phyloP scores from a whole-genome alignment of 2,329 filamentous ascomycete species.

The Thermothelomyces thermophilus region DNA sequence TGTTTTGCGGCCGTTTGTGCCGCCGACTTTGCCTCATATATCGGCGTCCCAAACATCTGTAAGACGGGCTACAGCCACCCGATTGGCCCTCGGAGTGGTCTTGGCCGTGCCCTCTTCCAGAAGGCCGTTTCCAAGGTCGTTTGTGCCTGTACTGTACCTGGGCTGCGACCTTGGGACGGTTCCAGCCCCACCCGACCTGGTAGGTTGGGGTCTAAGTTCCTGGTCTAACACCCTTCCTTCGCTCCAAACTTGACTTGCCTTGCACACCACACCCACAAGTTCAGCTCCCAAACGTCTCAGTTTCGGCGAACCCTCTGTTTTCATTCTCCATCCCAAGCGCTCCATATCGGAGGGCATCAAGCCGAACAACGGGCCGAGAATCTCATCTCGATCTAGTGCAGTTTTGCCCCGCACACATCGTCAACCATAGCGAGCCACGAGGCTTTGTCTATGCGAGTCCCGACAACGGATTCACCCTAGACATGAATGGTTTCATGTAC shows the following conservation, averaged over 20 bases:
- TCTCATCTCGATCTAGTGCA: too few species aligned
- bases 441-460: too few species aligned
- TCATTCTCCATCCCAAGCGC: too few species aligned
- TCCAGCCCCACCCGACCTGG: slow-evolving; percentile 2
- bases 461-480: neutral
- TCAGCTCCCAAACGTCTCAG: neutral
- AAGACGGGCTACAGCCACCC: slow-evolving; percentile 1
- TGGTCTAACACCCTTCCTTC: neutral
- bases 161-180: neutral
- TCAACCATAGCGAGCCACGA: too few species aligned
- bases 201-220: neutral
- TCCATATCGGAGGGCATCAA: too few species aligned
- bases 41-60: neutral
- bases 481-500: neutral
- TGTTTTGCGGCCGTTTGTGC: neutral
- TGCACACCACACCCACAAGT: too few species aligned
- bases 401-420: too few species aligned
- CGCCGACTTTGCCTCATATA: neutral
- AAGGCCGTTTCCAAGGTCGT: neutral
- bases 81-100: neutral
- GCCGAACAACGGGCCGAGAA: too few species aligned
- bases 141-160: too few species aligned
- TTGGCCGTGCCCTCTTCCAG: too few species aligned
- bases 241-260: neutral
- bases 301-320: neutral